phyloP scores from a whole-genome alignment of 2,329 filamentous ascomycete genomes.

The Cercospora sesami region DNA sequence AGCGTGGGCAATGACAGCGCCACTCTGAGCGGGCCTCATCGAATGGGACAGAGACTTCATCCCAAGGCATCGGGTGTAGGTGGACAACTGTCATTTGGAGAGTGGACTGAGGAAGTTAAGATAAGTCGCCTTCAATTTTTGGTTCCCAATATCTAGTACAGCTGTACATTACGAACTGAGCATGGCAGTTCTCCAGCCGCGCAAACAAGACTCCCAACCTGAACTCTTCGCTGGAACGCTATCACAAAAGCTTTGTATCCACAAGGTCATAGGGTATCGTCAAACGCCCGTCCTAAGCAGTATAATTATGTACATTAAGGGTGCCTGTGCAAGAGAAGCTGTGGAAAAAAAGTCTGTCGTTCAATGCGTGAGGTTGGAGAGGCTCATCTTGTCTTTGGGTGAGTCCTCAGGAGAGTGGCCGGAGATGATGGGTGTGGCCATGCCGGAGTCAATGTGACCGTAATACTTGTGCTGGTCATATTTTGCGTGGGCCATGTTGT shows the following conservation, averaged over 20 bases:
- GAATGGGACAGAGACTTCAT: neutral
- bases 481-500: slow-evolving; percentile 15
- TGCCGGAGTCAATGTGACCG: slow-evolving; percentile 33
- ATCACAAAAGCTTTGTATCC: slow-evolving; percentile 11
- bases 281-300: slow-evolving; percentile 11
- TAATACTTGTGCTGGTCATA: slow-evolving; percentile 26
- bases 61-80: neutral
- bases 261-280: slow-evolving; percentile 19
- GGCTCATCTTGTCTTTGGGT: slow-evolving; percentile 43
- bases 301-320: slow-evolving; percentile 7
- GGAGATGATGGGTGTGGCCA: slow-evolving; percentile 33
- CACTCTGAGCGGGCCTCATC: neutral
- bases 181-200: neutral
- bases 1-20: neutral
- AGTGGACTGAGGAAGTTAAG: neutral
- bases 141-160: neutral
- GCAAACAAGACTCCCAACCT: slow-evolving; percentile 1
- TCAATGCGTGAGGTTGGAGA: slow-evolving; percentile 41
- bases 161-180: slow-evolving; percentile 2
- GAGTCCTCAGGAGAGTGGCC: slow-evolving; percentile 37
- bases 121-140: neutral
- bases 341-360: slow-evolving; percentile 17
- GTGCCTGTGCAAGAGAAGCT: slow-evolving; percentile 17
- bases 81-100: neutral
- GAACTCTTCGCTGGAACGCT: slow-evolving; percentile 19